These are phyloP conservation scores for Suillus sp. DNA, from an alignment of 768 basidiomycete genomes.

Conservation along the genomic window DNA sequence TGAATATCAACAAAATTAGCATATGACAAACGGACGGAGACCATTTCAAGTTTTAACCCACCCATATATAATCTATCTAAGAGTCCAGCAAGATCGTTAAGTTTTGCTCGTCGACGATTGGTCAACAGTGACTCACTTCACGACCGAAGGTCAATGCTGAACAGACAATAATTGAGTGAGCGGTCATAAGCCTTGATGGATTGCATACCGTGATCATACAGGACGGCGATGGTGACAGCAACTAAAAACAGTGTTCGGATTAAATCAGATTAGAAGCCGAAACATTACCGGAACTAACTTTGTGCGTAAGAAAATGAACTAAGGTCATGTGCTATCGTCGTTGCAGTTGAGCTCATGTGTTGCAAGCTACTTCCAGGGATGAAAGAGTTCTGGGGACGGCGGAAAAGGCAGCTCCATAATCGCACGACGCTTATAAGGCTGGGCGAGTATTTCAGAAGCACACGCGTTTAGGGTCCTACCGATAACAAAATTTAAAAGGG, in stretches of 20 bases:
- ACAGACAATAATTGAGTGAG: background rate
- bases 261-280: background rate
- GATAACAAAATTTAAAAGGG: background rate
- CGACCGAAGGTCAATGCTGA: constrained; percentile 29
- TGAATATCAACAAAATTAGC: constrained; percentile 13
- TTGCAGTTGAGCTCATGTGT: background rate
- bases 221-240: constrained; percentile 29
- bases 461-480: background rate
- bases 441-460: background rate
- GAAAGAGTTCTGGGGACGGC: background rate
- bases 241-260: constrained; percentile 21
- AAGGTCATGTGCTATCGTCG: background rate
- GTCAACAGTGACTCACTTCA: constrained; percentile 25
- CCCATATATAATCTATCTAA: constrained; percentile 36
- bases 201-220: constrained; percentile 33
- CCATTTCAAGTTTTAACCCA: constrained; percentile 14
- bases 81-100: constrained; percentile 5
- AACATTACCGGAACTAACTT: constrained; percentile 16
- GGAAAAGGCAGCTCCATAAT: background rate
- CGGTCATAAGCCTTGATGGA: background rate
- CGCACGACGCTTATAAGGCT: background rate
- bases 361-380: background rate
- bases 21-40: background rate
- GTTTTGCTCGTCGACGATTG: background rate
- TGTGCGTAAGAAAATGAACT: constrained; percentile 23